Evolutionary conservation across 2,329 filamentous ascomycete genomes (phyloP), one percentile per base, ranked within the genome.

Genomic region (Penicillium palitans): DNA sequence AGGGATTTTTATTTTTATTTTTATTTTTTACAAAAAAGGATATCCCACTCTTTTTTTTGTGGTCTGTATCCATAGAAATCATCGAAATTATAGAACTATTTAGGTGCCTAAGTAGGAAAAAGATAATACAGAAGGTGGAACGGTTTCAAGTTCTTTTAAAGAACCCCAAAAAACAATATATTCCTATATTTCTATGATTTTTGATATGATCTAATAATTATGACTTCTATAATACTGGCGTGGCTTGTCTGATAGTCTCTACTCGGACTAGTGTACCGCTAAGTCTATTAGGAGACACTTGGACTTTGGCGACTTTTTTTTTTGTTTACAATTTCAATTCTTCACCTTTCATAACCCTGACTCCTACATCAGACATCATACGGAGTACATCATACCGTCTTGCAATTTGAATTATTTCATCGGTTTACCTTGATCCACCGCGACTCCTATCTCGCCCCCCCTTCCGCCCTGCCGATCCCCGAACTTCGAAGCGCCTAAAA

Each of bases 391-490:
- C 19, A 29, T 15, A 42, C 17, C 10, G 4, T 44, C 39, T 44
- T 33, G 12, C 8, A 40, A 13, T 2, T 35, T 51, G 27, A 51
- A 50, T 41, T 51, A n/a, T 39, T 27, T 52, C 33, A 17, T 52
- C 51, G 46, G 48, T 49, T 57, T 35, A 46, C 49, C 49, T 57
- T 37, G 55, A 51, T 51, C 53, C 53, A 55, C 52, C 46, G 42
- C 31, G 6, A 56, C 50, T 58, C 55, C 55, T 54, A 48, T 54
- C 50, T 58, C 49, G 42, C 50, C 55, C 52, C 50, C 54, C 61
- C 54, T 59, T 57, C 61, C 55, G 52, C 59, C 52, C 61, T 60
- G 59, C 55, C 59, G 59, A 65, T 63, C 61, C 56, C 55, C 50
- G 60, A 60, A 59, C 54, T 45, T 53, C 52, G 45, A 63, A 46